A percentile compares a stretch with the other conserved stretches of the same genome.
Conservation (phyloP, 352 stramenopile genomes). For the Pythium angustatum region DNA sequence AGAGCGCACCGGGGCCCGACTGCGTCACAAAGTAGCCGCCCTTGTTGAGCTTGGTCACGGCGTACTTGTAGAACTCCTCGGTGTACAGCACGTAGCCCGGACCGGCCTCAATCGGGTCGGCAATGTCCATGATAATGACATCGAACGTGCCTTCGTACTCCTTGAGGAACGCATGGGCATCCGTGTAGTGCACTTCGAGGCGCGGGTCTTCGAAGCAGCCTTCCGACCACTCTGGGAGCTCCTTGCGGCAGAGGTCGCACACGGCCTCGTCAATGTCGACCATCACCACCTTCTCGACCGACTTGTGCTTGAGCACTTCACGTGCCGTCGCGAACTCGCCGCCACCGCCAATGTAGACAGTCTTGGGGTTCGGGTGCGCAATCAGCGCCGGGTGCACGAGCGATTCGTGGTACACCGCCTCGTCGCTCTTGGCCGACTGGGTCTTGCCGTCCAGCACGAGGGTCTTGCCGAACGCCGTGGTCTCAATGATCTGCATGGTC, state of each 20-base stretch:
- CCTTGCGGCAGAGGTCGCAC: conserved; percentile 92
- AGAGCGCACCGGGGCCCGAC: conserved; percentile 86
- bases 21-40: conserved; percentile 93
- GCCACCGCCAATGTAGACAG: conserved; percentile 92
- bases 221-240: conserved; percentile 93
- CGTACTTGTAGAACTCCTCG: conserved; percentile 93
- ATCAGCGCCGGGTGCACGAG: conserved; percentile 94
- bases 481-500: conserved; percentile 94
- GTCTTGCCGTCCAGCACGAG: conserved; percentile 96
- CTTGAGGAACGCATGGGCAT: conserved; percentile 90
- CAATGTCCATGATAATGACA: conserved; percentile 97
- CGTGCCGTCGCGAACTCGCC: conserved; percentile 93
- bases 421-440: conserved; percentile 92
- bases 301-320: conserved; percentile 91
- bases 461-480: conserved; percentile 91
- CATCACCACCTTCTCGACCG: conserved; percentile 95
- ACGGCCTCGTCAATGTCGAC: conserved; percentile 95
- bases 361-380: conserved; percentile 83
- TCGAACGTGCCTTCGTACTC: conserved; percentile 85
- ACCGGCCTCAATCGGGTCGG: conserved; percentile 92
- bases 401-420: conserved; percentile 95
- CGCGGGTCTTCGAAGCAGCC: conserved; percentile 89
- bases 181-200: conserved; percentile 90
- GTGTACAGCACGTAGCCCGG: conserved; percentile 89
- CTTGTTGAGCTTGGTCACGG: conserved; percentile 78